Conservation (phyloP, 352 stramenopile species). For the Phytophthora pluvialis region DNA sequence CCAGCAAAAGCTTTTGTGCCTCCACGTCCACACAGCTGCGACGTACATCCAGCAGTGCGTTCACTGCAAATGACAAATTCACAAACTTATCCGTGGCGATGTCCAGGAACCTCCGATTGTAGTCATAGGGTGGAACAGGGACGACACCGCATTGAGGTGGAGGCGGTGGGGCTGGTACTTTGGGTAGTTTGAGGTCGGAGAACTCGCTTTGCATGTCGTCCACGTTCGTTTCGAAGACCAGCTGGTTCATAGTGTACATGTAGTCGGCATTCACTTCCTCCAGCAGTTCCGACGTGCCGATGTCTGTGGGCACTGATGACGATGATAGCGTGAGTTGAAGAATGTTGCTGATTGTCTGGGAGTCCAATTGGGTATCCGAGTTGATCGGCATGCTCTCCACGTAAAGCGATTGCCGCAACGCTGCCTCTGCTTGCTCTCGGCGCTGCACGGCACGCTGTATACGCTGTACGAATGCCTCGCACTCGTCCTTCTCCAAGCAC, state of each 20-base stretch:
- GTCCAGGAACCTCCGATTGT: slow-evolving; percentile 67
- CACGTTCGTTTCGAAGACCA: slow-evolving; percentile 89
- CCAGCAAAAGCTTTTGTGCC: slow-evolving; percentile 65
- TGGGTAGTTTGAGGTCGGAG: slow-evolving; percentile 52
- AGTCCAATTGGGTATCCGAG: slow-evolving; percentile 68
- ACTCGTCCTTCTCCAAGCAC: slow-evolving; percentile 67
- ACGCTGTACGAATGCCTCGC: slow-evolving; percentile 50
- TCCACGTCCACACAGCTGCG: slow-evolving; percentile 72
- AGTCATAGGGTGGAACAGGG: slow-evolving; percentile 61
- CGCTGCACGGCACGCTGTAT: slow-evolving; percentile 50
- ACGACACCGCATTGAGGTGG: slow-evolving; percentile 64
- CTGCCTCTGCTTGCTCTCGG: slow-evolving; percentile 64
- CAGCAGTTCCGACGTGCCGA: slow-evolving; percentile 70
- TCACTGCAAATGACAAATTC: slow-evolving; percentile 72
- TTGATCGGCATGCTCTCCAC: slow-evolving; percentile 82
- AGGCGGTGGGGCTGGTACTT: slow-evolving; percentile 21
- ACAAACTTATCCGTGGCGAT: slow-evolving; percentile 74
- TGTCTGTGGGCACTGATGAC: slow-evolving; percentile 52
- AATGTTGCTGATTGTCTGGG: slow-evolving; percentile 76
- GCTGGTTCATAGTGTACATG: slow-evolving; percentile 93
- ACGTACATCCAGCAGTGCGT: slow-evolving; percentile 76
- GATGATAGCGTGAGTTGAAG: slow-evolving; percentile 72
- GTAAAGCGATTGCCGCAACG: slow-evolving; percentile 69
- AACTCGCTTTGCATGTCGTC: slow-evolving; percentile 69
- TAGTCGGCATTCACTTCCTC: slow-evolving; percentile 93